Conservation (phyloP, 2,329 filamentous ascomycete genomes). For the Microcyclospora tardicrescens region DNA sequence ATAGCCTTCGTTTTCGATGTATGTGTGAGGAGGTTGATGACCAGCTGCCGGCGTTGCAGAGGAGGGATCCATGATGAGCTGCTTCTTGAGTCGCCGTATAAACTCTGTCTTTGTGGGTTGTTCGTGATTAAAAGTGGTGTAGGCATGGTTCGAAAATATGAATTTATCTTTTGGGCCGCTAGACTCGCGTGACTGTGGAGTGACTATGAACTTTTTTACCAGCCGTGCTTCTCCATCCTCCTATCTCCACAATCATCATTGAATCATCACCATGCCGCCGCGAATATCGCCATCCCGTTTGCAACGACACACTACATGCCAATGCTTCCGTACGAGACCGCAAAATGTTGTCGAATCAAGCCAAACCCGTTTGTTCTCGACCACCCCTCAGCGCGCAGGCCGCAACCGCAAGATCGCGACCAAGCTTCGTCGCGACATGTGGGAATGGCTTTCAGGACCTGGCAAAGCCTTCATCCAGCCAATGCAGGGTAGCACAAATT, state of each 20-base stretch:
- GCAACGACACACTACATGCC: conserved; percentile 10
- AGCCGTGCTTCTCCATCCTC: too few species aligned
- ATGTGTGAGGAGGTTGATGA: conserved; percentile 17
- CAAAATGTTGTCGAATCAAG: background rate
- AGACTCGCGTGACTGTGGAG: too few species aligned
- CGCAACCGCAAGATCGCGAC: conserved; percentile 22
- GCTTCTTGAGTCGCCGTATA: background rate
- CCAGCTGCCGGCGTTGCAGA: conserved; percentile 9
- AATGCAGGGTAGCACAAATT: conserved; percentile 40
- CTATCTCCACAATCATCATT: background rate
- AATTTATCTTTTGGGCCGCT: too few species aligned
- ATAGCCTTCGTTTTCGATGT: conserved; percentile 22
- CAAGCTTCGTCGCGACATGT: conserved; percentile 42
- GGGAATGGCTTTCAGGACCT: conserved; percentile 44
- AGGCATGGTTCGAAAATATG: too few species aligned
- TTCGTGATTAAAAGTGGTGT: background rate
- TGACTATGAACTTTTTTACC: too few species aligned
- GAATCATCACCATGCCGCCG: conserved; percentile 14
- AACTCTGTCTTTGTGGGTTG: background rate
- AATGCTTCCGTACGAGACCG: conserved; percentile 16
- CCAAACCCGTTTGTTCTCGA: conserved; percentile 1
- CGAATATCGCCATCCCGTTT: conserved; percentile 16
- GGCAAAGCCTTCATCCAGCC: conserved; percentile 37
- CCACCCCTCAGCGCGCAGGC: conserved; percentile 9
- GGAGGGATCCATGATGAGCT: conserved; percentile 7